Percentiles rank a stretch among this genome's conserved stretches.
Evolutionary conservation across 1,284 basidiomycete species (phyloP).

Genomic region (Irpex lacteus): DNA sequence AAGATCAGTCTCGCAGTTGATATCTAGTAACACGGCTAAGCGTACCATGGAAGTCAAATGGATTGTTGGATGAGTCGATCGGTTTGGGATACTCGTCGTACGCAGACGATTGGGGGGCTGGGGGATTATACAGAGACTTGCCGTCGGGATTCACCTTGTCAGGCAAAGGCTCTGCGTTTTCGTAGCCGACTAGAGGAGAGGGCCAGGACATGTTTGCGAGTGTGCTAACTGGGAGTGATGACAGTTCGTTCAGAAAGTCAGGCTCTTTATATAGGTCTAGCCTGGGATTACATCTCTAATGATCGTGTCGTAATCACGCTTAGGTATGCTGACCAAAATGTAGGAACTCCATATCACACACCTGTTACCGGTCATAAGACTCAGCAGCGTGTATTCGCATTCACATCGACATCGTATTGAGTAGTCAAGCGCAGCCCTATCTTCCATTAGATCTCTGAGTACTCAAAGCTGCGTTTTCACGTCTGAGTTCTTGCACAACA

Average conservation of each 20-base stretch:
- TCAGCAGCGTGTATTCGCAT: too few relatives aligned
- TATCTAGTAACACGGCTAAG: neutral
- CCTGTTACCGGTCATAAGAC: too few relatives aligned
- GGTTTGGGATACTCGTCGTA: conserved; percentile 56
- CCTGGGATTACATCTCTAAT: neutral
- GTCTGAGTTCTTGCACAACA: conserved; percentile 71
- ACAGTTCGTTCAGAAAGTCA: neutral
- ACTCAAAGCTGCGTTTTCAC: conserved; percentile 48
- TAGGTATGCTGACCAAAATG: neutral
- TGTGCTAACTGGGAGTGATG: neutral
- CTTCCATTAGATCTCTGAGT: neutral
- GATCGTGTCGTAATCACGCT: neutral
- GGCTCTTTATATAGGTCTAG: neutral
- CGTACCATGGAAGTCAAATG: conserved; percentile 59
- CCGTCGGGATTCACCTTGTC: conserved; percentile 51
- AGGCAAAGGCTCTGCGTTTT: conserved; percentile 48
- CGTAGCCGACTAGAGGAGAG: conserved; percentile 45
- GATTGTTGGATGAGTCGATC: conserved; percentile 50
- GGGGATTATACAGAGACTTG: conserved; percentile 53
- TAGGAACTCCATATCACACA: neutral
- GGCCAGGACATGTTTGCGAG: conserved; percentile 18
- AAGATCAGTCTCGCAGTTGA: neutral
- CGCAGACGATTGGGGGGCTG: conserved; percentile 40
- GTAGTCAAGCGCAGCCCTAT: neutral
- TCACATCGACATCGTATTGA: neutral